phyloP scores from a whole-genome alignment of 768 basidiomycete species.

The Trametes meyenii region DNA sequence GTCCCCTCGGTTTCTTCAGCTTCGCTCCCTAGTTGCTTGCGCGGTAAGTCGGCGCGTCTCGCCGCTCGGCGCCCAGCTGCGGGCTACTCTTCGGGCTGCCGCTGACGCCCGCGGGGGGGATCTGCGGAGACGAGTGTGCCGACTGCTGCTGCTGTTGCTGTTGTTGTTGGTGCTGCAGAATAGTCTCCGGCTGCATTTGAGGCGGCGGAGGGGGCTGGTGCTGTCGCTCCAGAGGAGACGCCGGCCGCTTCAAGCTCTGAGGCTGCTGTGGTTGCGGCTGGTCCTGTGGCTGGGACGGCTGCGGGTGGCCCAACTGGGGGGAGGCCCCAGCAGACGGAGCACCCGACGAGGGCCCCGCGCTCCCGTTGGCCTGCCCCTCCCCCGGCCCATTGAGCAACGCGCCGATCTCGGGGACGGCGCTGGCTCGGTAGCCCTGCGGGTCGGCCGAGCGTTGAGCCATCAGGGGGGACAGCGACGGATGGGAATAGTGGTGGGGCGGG shows the following conservation, averaged over 20 bases:
- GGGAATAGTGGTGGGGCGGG: constrained; percentile 52
- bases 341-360: constrained; percentile 9
- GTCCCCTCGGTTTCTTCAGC: constrained; percentile 1
- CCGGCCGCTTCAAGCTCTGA: constrained; percentile 21
- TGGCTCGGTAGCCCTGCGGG: constrained; percentile 29
- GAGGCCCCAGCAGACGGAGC: constrained; percentile 13
- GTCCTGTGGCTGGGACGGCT: constrained; percentile 9
- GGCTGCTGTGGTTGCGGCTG: constrained; percentile 2
- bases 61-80: constrained; percentile 13
- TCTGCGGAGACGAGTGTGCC: constrained; percentile 17
- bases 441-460: constrained; percentile 25
- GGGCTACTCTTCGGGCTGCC: constrained; percentile 18
- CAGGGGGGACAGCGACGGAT: constrained; percentile 55
- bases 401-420: constrained; percentile 50
- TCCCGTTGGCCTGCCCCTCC: constrained; percentile 11
- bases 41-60: constrained; percentile 19
- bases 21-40: constrained; percentile 12
- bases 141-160: constrained; percentile 10
- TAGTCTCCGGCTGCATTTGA: constrained; percentile 14
- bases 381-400: constrained; percentile 47
- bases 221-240: constrained; percentile 19
- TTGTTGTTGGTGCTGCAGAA: constrained; percentile 14
- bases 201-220: constrained; percentile 15
- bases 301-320: constrained; percentile 14
- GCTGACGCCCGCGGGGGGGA: constrained; percentile 16